phyloP scores from a whole-genome alignment of 371 early-diverging fungal genomes.

The Mortierella sp. region DNA sequence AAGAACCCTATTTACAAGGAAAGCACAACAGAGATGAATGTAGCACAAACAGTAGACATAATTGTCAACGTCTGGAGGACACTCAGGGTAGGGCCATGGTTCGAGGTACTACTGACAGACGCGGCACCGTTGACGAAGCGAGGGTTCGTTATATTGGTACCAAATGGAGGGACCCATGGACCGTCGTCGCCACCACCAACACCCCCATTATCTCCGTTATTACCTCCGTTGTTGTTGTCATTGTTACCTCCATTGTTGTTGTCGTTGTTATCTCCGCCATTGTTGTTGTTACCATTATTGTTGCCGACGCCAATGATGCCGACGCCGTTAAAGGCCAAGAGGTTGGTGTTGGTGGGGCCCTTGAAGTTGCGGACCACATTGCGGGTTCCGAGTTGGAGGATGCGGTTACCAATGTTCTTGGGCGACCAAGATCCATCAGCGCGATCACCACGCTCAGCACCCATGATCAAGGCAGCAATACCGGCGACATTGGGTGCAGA shows the following conservation, averaged over 20 bases:
- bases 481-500: slow-evolving; percentile 89
- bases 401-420: slow-evolving; percentile 44
- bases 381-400: slow-evolving; percentile 52
- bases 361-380: slow-evolving; percentile 46
- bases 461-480: slow-evolving; percentile 74
- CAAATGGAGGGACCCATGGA: slow-evolving; percentile 15
- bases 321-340: slow-evolving; percentile 53
- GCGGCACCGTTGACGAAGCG: slow-evolving; percentile 33
- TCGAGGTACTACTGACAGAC: slow-evolving; percentile 32
- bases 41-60: slow-evolving; percentile 28
- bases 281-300: slow-evolving; percentile 1
- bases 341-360: slow-evolving; percentile 52
- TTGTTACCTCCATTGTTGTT: background rate
- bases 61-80: slow-evolving; percentile 44
- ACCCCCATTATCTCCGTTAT: slow-evolving; percentile 7
- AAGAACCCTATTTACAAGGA: slow-evolving; percentile 18
- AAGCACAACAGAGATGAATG: slow-evolving; percentile 11
- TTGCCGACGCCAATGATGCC: slow-evolving; percentile 34
- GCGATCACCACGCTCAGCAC: slow-evolving; percentile 49
- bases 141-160: slow-evolving; percentile 12
- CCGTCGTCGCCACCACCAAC: slow-evolving; percentile 14
- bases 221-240: slow-evolving; percentile 12
- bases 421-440: slow-evolving; percentile 52
- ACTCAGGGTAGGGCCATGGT: slow-evolving; percentile 37
- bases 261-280: background rate